Percentiles rank a stretch among this genome's conserved stretches.
phyloP scores from a whole-genome alignment of 768 basidiomycete species.

The Suillus hirtellus region DNA sequence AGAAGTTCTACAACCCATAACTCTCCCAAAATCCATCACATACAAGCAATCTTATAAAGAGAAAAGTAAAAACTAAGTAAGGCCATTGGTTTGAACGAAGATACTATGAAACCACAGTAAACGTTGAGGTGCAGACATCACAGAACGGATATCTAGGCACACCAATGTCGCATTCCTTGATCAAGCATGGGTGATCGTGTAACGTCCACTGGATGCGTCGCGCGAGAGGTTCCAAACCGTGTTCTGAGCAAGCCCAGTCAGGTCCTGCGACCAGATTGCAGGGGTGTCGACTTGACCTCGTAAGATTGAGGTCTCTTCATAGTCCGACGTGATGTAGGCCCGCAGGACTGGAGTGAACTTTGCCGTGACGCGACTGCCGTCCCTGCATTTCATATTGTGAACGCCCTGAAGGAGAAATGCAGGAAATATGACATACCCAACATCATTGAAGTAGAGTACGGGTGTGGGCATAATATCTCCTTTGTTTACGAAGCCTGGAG shows the following conservation, averaged over 20 bases:
- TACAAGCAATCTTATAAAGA: not conserved
- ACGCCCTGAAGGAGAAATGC: not conserved
- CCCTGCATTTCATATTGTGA: not conserved
- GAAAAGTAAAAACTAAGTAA: not conserved
- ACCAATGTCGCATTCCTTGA: not conserved
- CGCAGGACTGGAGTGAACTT: conserved; percentile 7
- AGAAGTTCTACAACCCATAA: not conserved
- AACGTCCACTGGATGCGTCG: not conserved
- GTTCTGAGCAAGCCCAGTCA: not conserved
- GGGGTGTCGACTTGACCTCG: not conserved
- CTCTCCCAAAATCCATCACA: not conserved
- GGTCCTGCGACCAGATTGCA: conserved; percentile 5
- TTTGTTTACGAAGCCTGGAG: not conserved
- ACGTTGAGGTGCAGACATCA: not conserved
- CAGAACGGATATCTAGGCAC: not conserved
- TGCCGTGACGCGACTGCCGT: not conserved
- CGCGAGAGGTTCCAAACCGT: conserved; percentile 2
- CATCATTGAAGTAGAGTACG: conserved; percentile 4
- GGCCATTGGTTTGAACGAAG: not conserved
- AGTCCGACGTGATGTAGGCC: conserved; percentile 3
- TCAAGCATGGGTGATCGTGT: not conserved
- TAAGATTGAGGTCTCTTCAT: conserved; percentile 1
- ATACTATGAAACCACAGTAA: not conserved
- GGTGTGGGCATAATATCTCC: not conserved
- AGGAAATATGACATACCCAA: not conserved